A percentile compares a stretch with the other conserved stretches of the same genome.
phyloP scores from a whole-genome alignment of 2,329 filamentous ascomycete genomes.

The Curvularia verruculosa region DNA sequence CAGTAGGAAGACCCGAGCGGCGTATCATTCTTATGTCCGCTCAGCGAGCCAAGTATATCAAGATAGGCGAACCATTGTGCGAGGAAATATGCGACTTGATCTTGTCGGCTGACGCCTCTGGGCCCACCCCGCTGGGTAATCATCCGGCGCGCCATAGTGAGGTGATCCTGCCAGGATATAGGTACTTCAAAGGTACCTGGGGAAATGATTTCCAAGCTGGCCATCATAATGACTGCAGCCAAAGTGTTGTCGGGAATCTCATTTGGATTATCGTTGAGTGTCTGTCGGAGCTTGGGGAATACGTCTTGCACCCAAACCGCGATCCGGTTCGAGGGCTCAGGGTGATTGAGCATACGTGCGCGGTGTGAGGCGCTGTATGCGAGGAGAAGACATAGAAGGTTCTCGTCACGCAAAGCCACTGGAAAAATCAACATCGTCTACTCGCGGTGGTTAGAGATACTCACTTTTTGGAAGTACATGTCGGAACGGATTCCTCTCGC shows the following conservation, averaged over 20 bases:
- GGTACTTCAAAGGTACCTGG: constrained; percentile 81
- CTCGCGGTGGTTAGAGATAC: constrained; percentile 28
- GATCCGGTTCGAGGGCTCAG: constrained; percentile 77
- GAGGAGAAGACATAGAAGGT: constrained; percentile 76
- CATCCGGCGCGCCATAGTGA: constrained; percentile 76
- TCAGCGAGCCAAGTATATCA: constrained; percentile 76
- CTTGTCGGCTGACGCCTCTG: constrained; percentile 57
- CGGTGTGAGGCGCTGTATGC: constrained; percentile 86
- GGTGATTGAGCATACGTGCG: constrained; percentile 73
- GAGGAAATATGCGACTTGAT: constrained; percentile 71
- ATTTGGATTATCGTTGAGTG: constrained; percentile 60
- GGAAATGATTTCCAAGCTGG: constrained; percentile 82
- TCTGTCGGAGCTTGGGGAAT: constrained; percentile 72
- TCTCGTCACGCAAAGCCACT: constrained; percentile 71
- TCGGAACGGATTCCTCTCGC: constrained; percentile 65
- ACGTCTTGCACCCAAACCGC: constrained; percentile 80
- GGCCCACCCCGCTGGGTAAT: constrained; percentile 70
- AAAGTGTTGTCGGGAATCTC: constrained; percentile 73
- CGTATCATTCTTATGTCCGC: constrained; percentile 58
- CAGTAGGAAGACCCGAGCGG: constrained; percentile 53
- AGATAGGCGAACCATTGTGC: constrained; percentile 85
- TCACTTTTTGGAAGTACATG: constrained; percentile 66
- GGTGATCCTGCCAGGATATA: constrained; percentile 80
- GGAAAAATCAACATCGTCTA: constrained; percentile 27
- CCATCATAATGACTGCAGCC: constrained; percentile 83